These are phyloP conservation scores for Meyerozyma smithsonii DNA, from an alignment of 1,139 yeast species.

Conservation along the genomic window DNA sequence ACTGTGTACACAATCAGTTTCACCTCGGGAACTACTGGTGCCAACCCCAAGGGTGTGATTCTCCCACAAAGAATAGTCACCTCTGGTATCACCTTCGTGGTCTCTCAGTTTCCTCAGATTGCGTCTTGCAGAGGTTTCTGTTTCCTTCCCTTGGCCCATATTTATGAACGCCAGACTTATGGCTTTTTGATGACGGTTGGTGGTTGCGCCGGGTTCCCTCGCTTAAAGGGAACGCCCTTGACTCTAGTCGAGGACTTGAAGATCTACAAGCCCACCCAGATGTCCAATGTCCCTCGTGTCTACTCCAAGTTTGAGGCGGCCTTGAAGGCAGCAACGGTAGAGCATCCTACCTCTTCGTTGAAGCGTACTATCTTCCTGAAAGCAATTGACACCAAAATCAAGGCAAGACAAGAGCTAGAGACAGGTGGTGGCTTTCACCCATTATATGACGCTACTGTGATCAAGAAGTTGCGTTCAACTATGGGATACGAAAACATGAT, in stretches of 20 bases:
- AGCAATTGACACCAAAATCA: slow-evolving; percentile 16
- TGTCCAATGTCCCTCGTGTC: slow-evolving; percentile 64
- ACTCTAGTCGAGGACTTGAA: slow-evolving; percentile 52
- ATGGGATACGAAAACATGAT: slow-evolving; percentile 14
- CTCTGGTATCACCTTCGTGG: slow-evolving; percentile 41
- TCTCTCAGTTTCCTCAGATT: slow-evolving; percentile 10
- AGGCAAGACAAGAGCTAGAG: slow-evolving; percentile 16
- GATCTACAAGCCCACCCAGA: slow-evolving; percentile 46
- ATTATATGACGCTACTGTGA: slow-evolving; percentile 35
- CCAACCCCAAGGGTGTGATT: slow-evolving; percentile 68
- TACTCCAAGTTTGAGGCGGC: slow-evolving; percentile 57
- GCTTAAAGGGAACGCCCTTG: slow-evolving; percentile 15
- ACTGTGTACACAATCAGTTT: slow-evolving; percentile 63
- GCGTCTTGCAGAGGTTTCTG: slow-evolving; percentile 11
- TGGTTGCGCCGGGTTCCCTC: slow-evolving; percentile 18
- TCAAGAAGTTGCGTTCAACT: slow-evolving; percentile 7
- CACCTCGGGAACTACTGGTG: slow-evolving; percentile 76
- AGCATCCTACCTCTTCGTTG: slow-evolving; percentile 12
- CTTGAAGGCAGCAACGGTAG: slow-evolving; percentile 37
- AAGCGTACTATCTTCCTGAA: slow-evolving; percentile 10
- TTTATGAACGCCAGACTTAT: slow-evolving; percentile 19
- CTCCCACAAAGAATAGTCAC: slow-evolving; percentile 50
- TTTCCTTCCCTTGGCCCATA: slow-evolving; percentile 25
- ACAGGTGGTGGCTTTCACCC: slow-evolving; percentile 23
- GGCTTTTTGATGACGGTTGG: slow-evolving; percentile 14